Base-by-base conservation (phyloP, 2,329 filamentous ascomycete genomes). In the Apiospora malaysiana region DNA sequence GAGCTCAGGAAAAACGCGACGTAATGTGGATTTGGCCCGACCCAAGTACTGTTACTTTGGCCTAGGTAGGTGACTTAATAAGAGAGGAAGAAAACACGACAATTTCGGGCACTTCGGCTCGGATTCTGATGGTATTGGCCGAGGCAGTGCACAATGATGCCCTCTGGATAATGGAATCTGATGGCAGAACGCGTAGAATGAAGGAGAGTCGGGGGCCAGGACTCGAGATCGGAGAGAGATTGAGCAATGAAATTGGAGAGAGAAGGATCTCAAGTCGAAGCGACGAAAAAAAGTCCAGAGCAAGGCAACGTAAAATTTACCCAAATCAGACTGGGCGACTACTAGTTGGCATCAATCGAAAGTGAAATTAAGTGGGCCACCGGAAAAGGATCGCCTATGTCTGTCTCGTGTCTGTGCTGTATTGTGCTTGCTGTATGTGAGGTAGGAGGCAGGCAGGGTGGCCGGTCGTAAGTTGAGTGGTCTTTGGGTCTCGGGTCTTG, bases 41-140 rank as follows among this genome's bases (percentile, higher is more conserved):
- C 56, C 56, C 56, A 63, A 40, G 56, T 63, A 40, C 32, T 63
- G 27, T 63, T 63, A 63, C 56, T 63, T 37, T 63, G 56, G 32
- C 56, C 27, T n/a, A 40, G 27, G 9, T n/a, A 40, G 27, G 9
- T 1, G 56, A 63, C 32, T n/a, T 21, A 8, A 27, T 69, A 59
- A 71, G 25, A 69, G 56, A 63, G 69, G 66, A 74, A 72, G 74
- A 77, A 78, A 78, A 79, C 77, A 76, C 77, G 77, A 77, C 77
- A 71, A 69, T 71, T 73, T 71, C 71, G 76, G 45, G 18, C 18
- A 21, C 56, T 63, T 40, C 18, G 32, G 27, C 56, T 40, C 8
- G 18, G 56, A 40, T n/a, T 40, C 21, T 12, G 56, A 40, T 63
- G n/a, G n/a, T 63, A 6, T 63, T 21, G 32, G 16, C 56, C 18